Conservation (phyloP, 1,139 yeast genomes). For the Kodamaea fungicola region DNA sequence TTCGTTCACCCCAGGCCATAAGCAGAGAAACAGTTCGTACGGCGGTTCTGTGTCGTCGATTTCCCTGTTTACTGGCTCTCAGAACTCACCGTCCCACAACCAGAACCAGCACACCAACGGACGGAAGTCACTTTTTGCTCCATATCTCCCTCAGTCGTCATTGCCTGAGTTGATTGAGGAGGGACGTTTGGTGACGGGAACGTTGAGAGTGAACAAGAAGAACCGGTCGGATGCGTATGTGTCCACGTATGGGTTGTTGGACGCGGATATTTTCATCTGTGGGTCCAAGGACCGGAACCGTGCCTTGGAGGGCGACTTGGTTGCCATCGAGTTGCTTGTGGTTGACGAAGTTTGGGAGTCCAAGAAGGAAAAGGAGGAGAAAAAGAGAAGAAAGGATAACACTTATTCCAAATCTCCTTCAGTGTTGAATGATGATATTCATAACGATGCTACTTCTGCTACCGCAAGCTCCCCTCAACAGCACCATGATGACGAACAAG, state of each 20-base stretch:
- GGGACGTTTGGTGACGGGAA: slow-evolving; percentile 90
- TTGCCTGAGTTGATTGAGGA: slow-evolving; percentile 86
- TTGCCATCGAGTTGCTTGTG: slow-evolving; percentile 87
- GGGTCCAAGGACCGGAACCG: slow-evolving; percentile 99
- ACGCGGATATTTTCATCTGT: slow-evolving; percentile 95
- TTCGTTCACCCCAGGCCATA: slow-evolving; percentile 18
- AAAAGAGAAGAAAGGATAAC: slow-evolving; percentile 85
- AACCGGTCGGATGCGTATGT: slow-evolving; percentile 97
- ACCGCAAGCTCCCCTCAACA: slow-evolving; percentile 8
- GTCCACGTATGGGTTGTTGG: slow-evolving; percentile 90
- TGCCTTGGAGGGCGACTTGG: slow-evolving; percentile 94
- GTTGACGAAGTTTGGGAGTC: slow-evolving; percentile 98
- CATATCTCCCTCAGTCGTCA: slow-evolving; percentile 90
- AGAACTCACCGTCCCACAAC: slow-evolving; percentile 11
- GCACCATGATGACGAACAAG: slow-evolving; percentile 14
- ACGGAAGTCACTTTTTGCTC: slow-evolving; percentile 90
- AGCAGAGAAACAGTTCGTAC: slow-evolving; percentile 62
- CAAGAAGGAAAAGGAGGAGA: slow-evolving; percentile 94
- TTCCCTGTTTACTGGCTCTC: slow-evolving; percentile 34
- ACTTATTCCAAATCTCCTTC: slow-evolving; percentile 34
- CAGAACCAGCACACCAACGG: slow-evolving; percentile 32
- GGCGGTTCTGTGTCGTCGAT: slow-evolving; percentile 62
- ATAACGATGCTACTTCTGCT: slow-evolving; percentile 66
- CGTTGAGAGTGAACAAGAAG: slow-evolving; percentile 88
- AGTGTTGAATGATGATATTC: slow-evolving; percentile 58